phyloP scores from a whole-genome alignment of 352 stramenopile species.

The Pythium biforme region DNA sequence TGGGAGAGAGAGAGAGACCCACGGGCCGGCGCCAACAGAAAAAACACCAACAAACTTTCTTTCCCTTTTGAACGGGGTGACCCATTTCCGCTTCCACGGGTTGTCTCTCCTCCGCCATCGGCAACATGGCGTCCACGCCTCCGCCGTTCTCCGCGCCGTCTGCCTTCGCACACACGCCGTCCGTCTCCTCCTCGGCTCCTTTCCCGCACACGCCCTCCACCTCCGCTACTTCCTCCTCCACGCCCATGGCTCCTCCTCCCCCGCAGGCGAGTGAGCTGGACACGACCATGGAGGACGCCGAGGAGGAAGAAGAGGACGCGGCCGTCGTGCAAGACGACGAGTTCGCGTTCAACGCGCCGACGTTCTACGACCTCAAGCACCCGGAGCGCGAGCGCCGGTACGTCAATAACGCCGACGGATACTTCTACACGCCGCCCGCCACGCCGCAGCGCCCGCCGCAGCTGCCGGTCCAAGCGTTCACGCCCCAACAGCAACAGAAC shows the following conservation, averaged over 20 bases:
- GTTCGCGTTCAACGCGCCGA: constrained; percentile 76
- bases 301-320: constrained; percentile 31
- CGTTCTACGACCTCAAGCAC: constrained; percentile 83
- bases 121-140: constrained; percentile 10
- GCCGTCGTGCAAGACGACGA: constrained; percentile 40
- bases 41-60: background rate
- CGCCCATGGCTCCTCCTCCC: background rate
- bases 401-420: constrained; percentile 85
- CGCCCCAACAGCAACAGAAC: background rate
- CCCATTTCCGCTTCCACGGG: background rate
- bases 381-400: constrained; percentile 67
- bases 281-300: constrained; percentile 37
- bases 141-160: background rate
- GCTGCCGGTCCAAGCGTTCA: too few relatives aligned
- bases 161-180: background rate
- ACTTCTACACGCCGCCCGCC: constrained; percentile 44
- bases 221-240: too few relatives aligned
- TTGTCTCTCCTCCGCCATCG: background rate
- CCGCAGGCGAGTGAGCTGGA: constrained; percentile 16
- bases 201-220: background rate
- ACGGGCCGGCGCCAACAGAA: background rate
- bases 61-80: background rate
- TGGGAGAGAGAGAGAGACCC: background rate
- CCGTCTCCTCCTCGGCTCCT: too few relatives aligned
- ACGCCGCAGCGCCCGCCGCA: constrained; percentile 3